Percentiles rank a stretch among this genome's conserved stretches.
Conservation (phyloP, 2,329 filamentous ascomycete species). For the Diaporthe amygdali region DNA sequence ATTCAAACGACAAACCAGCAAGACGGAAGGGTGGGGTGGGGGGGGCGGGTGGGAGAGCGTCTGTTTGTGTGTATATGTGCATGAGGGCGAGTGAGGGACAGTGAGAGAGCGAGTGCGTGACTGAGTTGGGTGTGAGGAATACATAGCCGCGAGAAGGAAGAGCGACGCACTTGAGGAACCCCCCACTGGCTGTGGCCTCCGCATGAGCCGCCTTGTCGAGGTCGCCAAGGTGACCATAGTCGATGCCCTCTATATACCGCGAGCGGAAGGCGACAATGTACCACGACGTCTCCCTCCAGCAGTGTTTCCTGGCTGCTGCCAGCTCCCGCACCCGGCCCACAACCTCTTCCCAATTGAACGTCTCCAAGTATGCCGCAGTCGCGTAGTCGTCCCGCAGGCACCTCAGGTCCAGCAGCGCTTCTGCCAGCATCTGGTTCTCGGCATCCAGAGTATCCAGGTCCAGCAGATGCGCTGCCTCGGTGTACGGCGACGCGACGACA, state of each 20-base stretch:
- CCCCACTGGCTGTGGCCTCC: conserved; percentile 80
- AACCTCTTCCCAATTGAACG: conserved; percentile 78
- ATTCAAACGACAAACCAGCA: background rate
- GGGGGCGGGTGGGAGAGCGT: conserved; percentile 25
- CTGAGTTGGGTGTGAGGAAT: no score
- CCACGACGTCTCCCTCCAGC: conserved; percentile 70
- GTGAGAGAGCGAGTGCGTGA: background rate
- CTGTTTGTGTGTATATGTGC: no score
- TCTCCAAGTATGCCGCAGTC: conserved; percentile 72
- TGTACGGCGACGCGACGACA: conserved; percentile 79
- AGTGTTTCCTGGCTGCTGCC: conserved; percentile 47
- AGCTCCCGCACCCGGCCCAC: conserved; percentile 63
- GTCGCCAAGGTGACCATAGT: conserved; percentile 70
- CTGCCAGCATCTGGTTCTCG: conserved; percentile 72
- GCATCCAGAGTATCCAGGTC: conserved; percentile 70
- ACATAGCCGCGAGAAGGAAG: no score
- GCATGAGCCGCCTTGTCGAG: conserved; percentile 81
- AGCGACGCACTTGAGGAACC: conserved; percentile 73
- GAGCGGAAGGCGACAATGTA: conserved; percentile 88
- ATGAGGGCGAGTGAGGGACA: background rate
- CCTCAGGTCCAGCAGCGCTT: conserved; percentile 69
- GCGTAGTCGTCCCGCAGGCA: conserved; percentile 75
- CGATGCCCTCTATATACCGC: conserved; percentile 68
- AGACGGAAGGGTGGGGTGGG: background rate
- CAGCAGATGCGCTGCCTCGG: conserved; percentile 71